Base-by-base conservation (phyloP, 768 basidiomycete genomes). In the Lactarius evosmus region DNA sequence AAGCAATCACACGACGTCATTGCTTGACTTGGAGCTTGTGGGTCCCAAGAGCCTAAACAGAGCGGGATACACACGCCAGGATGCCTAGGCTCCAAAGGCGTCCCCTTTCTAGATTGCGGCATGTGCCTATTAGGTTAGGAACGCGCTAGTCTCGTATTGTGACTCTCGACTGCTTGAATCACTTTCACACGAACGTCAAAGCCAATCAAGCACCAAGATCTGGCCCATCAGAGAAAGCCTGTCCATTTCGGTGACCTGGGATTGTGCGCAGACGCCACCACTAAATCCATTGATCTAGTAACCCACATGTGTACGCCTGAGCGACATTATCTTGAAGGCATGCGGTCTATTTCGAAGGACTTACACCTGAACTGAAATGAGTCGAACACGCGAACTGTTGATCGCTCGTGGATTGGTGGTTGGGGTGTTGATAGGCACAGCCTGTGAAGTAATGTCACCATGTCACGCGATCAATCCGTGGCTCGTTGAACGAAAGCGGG, bases 401-500 rank as follows among this genome's bases (percentile, higher is more conserved):
- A 38, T 17, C 38, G 38, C 38, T 6, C 38, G 16, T 14, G 7
- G 16, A 17, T 38, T 38, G 38, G 38, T 7, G 16, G 7, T 38
- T 38, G 38, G 38, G 38, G 14, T 38, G 11, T 34, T 34, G 38
- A 4, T 9, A 33, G 33, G 5, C 17, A 38, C 36, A n/a, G 38
- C 5, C 7, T 16, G 8, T 22, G 44, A 5, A 12, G 19, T 22
- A 4, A 22, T 46, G 44, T 22, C n/a, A 22, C 22, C 25, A 25
- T 25, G 46, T 49, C 46, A 49, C 46, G 46, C 46, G 46, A 49
- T 25, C 41, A n/a, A n/a, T n/a, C n/a, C n/a, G n/a, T n/a, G n/a
- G n/a, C 11, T n/a, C n/a, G 41, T 49, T 49, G 46, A 25, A 49
- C 46, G 0, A 22, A 49, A 25, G 44, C 12, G 38, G 38, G 22